A percentile compares a stretch with the other conserved stretches of the same genome.
These are phyloP conservation scores for Avicennia marina DNA, from an alignment of 257 asterid genomes.

Conservation along the genomic window DNA sequence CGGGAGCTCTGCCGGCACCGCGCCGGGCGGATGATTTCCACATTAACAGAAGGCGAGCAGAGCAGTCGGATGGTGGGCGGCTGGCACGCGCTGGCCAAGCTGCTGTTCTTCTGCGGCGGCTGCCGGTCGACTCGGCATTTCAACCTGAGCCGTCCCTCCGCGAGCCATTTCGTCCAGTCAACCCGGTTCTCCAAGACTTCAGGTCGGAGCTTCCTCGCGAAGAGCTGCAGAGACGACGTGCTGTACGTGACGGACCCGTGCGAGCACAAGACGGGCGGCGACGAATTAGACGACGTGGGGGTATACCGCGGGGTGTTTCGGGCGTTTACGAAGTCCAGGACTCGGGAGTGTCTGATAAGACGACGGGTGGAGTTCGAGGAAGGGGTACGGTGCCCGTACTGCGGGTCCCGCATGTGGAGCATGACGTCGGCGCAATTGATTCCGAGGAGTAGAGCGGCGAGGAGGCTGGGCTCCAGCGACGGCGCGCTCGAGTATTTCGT, in stretches of 20 bases:
- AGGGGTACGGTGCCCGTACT: constrained; percentile 55
- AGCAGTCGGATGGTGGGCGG: constrained; percentile 45
- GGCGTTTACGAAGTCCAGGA: constrained; percentile 55
- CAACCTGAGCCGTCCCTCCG: constrained; percentile 19
- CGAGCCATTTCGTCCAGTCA: constrained; percentile 55
- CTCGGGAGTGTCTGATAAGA: constrained; percentile 54
- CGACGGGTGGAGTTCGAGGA: constrained; percentile 51
- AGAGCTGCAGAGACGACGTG: constrained; percentile 54
- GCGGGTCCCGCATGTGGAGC: constrained; percentile 84
- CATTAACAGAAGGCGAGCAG: constrained; percentile 36
- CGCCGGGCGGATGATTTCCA: constrained; percentile 51
- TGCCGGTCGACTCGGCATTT: constrained; percentile 54
- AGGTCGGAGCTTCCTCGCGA: constrained; percentile 62
- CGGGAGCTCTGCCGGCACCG: constrained; percentile 55
- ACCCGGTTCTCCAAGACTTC: constrained; percentile 86
- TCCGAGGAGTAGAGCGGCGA: constrained; percentile 55
- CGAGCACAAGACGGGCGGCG: constrained; percentile 44
- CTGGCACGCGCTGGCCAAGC: constrained; percentile 76
- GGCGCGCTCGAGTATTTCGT: constrained; percentile 69
- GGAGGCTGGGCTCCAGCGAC: constrained; percentile 62
- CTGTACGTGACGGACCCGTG: constrained; percentile 84
- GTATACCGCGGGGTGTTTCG: constrained; percentile 68
- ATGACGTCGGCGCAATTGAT: constrained; percentile 71
- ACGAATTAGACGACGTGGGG: constrained; percentile 48
- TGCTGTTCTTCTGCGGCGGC: constrained; percentile 74